A percentile compares a stretch with the other conserved stretches of the same genome.
phyloP scores from a whole-genome alignment of 164 flowering plant genomes.

The Nymphaea thermarum region DNA sequence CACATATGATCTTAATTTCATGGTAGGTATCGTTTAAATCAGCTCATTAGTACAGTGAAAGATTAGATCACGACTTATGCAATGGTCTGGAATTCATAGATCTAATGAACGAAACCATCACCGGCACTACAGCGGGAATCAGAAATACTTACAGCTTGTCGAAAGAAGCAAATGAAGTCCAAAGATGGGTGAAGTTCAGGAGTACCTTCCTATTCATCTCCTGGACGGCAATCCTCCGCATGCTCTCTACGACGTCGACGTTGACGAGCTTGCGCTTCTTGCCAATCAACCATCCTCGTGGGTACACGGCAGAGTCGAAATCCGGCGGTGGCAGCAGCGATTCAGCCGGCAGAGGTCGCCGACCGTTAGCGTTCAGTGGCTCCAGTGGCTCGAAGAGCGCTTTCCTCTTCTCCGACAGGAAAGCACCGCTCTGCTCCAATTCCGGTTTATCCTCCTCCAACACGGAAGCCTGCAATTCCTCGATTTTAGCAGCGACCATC shows the following conservation, averaged over 20 bases:
- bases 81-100: no score
- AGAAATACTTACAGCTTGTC: no score
- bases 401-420: conserved; percentile 71
- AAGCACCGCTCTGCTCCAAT: conserved; percentile 18
- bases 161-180: no score
- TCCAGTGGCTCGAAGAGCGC: conserved; percentile 85
- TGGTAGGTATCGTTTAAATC: neutral
- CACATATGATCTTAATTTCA: neutral
- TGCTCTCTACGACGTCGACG: conserved; percentile 96
- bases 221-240: conserved; percentile 86
- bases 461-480: conserved; percentile 9
- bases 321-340: conserved; percentile 85
- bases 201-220: conserved; percentile 95
- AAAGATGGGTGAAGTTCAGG: neutral
- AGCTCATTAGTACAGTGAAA: no score
- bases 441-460: conserved; percentile 13
- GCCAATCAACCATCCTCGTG: conserved; percentile 84
- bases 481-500: conserved; percentile 21
- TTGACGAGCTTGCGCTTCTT: conserved; percentile 95
- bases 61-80: no score
- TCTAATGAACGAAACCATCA: no score
- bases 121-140: no score
- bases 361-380: conserved; percentile 29
- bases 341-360: conserved; percentile 41
- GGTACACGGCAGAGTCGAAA: conserved; percentile 73